Conservation (phyloP, 208 protist genomes). For the Acanthamoeba lenticulata region DNA sequence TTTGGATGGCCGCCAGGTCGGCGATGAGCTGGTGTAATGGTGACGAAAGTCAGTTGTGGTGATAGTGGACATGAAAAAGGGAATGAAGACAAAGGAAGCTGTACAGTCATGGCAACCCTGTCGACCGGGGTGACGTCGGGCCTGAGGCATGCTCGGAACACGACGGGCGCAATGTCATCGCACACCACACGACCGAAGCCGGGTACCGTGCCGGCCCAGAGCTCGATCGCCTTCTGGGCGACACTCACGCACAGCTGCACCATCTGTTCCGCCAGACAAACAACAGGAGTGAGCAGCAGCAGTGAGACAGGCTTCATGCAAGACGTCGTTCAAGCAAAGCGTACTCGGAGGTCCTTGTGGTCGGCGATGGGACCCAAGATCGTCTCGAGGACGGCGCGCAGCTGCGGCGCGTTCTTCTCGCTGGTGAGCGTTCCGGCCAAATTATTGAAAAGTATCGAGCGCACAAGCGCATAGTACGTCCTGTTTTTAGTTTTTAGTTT, state of each 20-base stretch:
- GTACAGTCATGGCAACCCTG: background rate
- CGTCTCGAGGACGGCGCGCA: slow-evolving; percentile 12
- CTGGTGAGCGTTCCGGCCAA: background rate
- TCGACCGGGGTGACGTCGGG: background rate
- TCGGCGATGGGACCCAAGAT: background rate
- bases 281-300: too few species aligned
- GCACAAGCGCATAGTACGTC: slow-evolving; percentile 29
- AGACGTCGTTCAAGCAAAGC: too few species aligned
- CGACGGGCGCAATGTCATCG: slow-evolving; percentile 27
- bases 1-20: slow-evolving; percentile 6
- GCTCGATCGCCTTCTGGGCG: background rate
- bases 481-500: background rate
- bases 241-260: slow-evolving; percentile 41
- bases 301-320: too few species aligned
- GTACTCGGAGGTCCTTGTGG: background rate
- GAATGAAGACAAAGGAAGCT: background rate
- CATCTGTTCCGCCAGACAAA: background rate
- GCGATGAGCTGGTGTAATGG: background rate
- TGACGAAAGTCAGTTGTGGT: too few species aligned
- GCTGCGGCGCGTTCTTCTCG: slow-evolving; percentile 11
- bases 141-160: background rate
- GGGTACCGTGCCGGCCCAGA: slow-evolving; percentile 22
- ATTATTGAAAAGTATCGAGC: background rate
- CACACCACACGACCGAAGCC: slow-evolving; percentile 7
- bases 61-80: too few species aligned